Evolutionary conservation across 2,329 filamentous ascomycete genomes (phyloP).

Genomic region (Leptodontidium sp.): DNA sequence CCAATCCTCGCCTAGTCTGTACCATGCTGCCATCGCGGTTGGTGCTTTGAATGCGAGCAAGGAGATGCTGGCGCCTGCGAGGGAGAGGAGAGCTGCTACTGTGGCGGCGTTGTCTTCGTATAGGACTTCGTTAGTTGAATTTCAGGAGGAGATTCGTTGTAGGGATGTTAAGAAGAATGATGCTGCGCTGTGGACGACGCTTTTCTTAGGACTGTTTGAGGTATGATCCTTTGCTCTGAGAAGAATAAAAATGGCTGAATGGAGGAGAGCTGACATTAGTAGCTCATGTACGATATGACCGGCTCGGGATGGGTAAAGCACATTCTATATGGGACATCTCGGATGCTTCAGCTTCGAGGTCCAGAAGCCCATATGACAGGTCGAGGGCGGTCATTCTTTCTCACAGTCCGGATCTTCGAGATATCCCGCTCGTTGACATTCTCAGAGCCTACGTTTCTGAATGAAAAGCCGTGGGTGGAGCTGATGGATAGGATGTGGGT

Average conservation of each 20-base stretch:
- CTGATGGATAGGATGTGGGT: constrained; percentile 31
- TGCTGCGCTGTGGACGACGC: constrained; percentile 37
- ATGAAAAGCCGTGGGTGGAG: constrained; percentile 27
- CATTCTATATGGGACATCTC: constrained; percentile 40
- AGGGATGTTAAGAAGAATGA: constrained; percentile 25
- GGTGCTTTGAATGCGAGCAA: constrained; percentile 35
- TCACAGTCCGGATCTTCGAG: constrained; percentile 39
- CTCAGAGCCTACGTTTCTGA: constrained; percentile 33
- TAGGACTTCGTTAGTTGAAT: constrained; percentile 25
- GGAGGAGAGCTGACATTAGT: not conserved
- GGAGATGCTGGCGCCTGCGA: not conserved
- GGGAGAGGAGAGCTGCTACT: constrained; percentile 15
- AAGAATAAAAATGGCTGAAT: not conserved
- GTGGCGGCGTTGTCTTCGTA: constrained; percentile 34
- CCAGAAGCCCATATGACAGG: constrained; percentile 30
- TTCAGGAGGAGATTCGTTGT: constrained; percentile 27
- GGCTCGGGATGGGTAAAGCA: constrained; percentile 40
- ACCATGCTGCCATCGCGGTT: constrained; percentile 35
- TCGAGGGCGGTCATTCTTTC: constrained; percentile 35
- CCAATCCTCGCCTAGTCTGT: constrained; percentile 32
- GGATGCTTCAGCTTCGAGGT: constrained; percentile 37
- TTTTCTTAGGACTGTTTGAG: constrained; percentile 41
- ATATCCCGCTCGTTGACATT: constrained; percentile 38
- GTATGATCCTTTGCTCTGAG: constrained; percentile 1
- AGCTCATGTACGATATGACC: constrained; percentile 39